phyloP scores from a whole-genome alignment of 2,329 filamentous ascomycete genomes.

The Diaporthe citriasiana region DNA sequence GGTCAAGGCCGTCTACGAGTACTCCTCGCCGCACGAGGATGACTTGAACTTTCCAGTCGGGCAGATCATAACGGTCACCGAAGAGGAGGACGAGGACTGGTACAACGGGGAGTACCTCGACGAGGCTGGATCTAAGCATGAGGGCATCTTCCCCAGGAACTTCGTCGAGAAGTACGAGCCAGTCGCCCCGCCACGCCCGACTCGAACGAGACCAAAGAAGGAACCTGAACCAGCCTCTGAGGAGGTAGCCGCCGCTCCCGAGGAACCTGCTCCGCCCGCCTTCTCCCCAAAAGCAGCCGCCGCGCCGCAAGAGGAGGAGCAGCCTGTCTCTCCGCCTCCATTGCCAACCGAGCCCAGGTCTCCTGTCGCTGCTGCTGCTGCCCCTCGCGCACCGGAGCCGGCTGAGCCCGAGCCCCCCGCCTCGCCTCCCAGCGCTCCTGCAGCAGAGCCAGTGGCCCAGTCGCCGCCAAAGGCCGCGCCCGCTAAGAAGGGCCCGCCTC shows the following conservation, averaged over 20 bases:
- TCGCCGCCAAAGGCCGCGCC: constrained; percentile 54
- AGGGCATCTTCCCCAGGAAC: constrained; percentile 94
- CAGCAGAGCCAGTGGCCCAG: constrained; percentile 28
- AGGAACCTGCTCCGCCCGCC: constrained; percentile 46
- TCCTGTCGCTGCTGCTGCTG: constrained; percentile 48
- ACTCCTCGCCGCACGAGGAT: constrained; percentile 92
- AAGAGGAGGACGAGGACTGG: constrained; percentile 94
- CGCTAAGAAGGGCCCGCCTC: constrained; percentile 70
- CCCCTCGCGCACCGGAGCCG: constrained; percentile 56
- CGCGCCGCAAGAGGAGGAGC: constrained; percentile 53
- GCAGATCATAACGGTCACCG: constrained; percentile 94
- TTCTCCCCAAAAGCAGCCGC: constrained; percentile 46
- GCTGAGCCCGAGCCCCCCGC: constrained; percentile 51
- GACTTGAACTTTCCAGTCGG: constrained; percentile 89
- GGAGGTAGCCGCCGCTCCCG: constrained; percentile 44
- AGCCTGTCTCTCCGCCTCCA: constrained; percentile 49
- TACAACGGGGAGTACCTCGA: constrained; percentile 90
- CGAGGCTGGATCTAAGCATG: constrained; percentile 78
- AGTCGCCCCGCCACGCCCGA: constrained; percentile 87
- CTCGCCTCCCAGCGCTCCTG: constrained; percentile 51
- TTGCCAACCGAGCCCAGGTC: constrained; percentile 47
- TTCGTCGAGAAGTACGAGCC: constrained; percentile 98
- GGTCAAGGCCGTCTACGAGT: constrained; percentile 97
- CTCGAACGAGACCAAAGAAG: constrained; percentile 79
- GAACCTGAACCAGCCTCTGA: constrained; percentile 55